These are phyloP conservation scores for Colletotrichum sansevieriae DNA, from an alignment of 2,329 filamentous ascomycete genomes.

Conservation along the genomic window DNA sequence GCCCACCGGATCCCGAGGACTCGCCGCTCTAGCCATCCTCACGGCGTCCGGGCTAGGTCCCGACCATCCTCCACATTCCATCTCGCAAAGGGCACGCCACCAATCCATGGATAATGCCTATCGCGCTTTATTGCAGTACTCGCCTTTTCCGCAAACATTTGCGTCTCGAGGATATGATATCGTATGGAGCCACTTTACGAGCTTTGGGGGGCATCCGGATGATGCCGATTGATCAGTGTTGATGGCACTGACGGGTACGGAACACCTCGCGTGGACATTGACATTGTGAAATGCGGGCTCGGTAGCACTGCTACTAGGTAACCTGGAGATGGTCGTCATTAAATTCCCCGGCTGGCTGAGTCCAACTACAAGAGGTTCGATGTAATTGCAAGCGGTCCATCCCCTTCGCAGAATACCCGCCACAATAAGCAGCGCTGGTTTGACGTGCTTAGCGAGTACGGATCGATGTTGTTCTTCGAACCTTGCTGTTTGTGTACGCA, in stretches of 20 bases:
- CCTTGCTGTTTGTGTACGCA: neutral
- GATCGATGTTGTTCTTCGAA: conserved; percentile 2
- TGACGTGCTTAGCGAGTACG: conserved; percentile 1
- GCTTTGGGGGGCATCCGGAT: conserved; percentile 36
- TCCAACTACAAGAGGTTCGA: conserved; percentile 18
- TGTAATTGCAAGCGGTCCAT: conserved; percentile 22
- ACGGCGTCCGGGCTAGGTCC: neutral
- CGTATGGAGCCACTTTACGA: conserved; percentile 19
- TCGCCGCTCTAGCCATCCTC: neutral
- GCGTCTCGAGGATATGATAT: conserved; percentile 23
- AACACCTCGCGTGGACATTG: conserved; percentile 13
- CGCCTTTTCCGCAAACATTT: neutral
- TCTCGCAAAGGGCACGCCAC: no score
- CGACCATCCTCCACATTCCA: no score
- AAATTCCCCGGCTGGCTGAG: conserved; percentile 36
- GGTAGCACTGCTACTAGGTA: conserved; percentile 34
- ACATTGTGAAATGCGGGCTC: conserved; percentile 32
- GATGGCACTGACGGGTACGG: conserved; percentile 12
- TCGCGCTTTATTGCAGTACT: conserved; percentile 4
- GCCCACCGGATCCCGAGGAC: neutral
- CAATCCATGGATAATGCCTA: conserved; percentile 10
- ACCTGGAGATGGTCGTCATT: conserved; percentile 37
- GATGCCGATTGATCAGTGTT: conserved; percentile 34
- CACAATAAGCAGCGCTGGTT: neutral
- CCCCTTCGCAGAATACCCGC: neutral